Evolutionary conservation across 768 basidiomycete genomes (phyloP).

Genomic region (Agaricus sinodeliciosus): DNA sequence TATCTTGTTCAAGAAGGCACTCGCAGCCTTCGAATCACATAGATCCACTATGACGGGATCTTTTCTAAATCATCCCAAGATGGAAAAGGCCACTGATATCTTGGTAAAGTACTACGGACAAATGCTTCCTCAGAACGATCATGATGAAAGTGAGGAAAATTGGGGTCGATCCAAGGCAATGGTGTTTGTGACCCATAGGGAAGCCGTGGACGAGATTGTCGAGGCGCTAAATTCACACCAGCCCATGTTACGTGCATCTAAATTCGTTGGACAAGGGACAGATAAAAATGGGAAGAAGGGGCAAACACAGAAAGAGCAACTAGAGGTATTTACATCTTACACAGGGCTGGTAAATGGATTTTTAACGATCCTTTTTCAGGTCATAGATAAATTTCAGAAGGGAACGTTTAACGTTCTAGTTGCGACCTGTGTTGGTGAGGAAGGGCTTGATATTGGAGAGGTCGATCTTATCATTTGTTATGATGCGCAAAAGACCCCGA

Average conservation of each 20-base stretch:
- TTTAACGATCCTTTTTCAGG: conserved; percentile 34
- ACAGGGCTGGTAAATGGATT: not conserved
- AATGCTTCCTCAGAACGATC: conserved; percentile 34
- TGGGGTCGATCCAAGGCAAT: conserved; percentile 71
- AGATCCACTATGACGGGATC: conserved; percentile 21
- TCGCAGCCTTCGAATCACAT: conserved; percentile 62
- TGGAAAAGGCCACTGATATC: conserved; percentile 73
- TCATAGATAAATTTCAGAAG: conserved; percentile 80
- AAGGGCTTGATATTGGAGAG: conserved; percentile 97
- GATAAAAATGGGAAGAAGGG: conserved; percentile 86
- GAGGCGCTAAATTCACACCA: conserved; percentile 66
- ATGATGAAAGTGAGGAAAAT: conserved; percentile 22
- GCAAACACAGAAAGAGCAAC: conserved; percentile 84
- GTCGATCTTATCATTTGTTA: conserved; percentile 96
- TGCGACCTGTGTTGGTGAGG: conserved; percentile 95
- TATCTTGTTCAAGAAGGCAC: conserved; percentile 53
- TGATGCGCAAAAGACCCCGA: conserved; percentile 92
- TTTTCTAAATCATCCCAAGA: conserved; percentile 73
- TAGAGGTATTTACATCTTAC: conserved; percentile 48
- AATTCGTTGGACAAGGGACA: conserved; percentile 87
- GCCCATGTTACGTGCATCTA: conserved; percentile 74
- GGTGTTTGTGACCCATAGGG: conserved; percentile 90
- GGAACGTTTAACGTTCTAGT: conserved; percentile 91
- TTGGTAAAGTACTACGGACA: conserved; percentile 75
- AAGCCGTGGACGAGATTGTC: conserved; percentile 89